These are phyloP conservation scores for Dioscorea alata DNA, from an alignment of 106 monocot species.

Conservation along the genomic window DNA sequence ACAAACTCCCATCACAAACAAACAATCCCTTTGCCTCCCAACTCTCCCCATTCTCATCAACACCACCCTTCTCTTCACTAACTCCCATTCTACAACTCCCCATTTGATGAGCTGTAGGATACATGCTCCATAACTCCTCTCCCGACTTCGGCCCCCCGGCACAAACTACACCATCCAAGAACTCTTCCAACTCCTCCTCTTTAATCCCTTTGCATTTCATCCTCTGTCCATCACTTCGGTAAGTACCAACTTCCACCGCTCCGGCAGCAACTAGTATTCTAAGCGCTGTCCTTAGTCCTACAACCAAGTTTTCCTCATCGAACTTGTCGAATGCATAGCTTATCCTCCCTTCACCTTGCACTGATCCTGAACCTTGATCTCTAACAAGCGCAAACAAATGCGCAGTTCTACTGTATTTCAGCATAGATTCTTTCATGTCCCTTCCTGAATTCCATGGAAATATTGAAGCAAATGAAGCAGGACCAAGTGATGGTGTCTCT, in stretches of 20 bases:
- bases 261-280: conserved; percentile 63
- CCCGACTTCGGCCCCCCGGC: conserved; percentile 20
- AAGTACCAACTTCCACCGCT: conserved; percentile 54
- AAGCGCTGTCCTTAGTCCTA: conserved; percentile 31
- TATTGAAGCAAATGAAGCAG: conserved; percentile 20
- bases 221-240: conserved; percentile 54
- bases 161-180: conserved; percentile 33
- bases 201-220: conserved; percentile 32
- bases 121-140: conserved; percentile 23
- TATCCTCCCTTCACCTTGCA: conserved; percentile 32
- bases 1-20: conserved; percentile 56
- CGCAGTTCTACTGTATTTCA: conserved; percentile 37
- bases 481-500: conserved; percentile 44
- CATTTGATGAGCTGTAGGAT: conserved; percentile 67
- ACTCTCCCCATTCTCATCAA: conserved; percentile 59
- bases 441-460: conserved; percentile 50
- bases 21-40: conserved; percentile 71
- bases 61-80: conserved; percentile 33
- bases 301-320: conserved; percentile 40
- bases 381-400: conserved; percentile 46
- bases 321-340: conserved; percentile 7
- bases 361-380: conserved; percentile 39
- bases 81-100: conserved; percentile 65
- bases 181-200: conserved; percentile 44
- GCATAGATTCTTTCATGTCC: conserved; percentile 61